phyloP scores from a whole-genome alignment of 192 early-diverging fungal species.

The Podochytrium sp. region DNA sequence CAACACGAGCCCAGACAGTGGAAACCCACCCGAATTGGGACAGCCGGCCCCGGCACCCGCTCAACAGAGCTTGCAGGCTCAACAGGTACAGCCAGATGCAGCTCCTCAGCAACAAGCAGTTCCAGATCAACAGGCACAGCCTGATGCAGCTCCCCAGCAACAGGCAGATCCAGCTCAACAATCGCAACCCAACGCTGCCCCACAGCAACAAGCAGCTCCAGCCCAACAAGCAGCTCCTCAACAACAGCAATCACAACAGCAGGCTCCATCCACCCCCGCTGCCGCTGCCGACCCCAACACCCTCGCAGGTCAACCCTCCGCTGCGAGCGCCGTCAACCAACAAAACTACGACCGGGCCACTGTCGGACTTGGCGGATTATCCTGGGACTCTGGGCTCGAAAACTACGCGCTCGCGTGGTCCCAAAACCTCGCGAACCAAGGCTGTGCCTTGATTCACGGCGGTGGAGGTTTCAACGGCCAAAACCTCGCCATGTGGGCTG shows the following conservation, averaged over 20 bases:
- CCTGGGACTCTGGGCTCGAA: background rate
- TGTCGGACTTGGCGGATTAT: background rate
- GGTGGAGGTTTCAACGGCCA: background rate
- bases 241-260: too few species aligned
- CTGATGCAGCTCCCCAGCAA: background rate
- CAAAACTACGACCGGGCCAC: background rate
- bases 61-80: background rate
- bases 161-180: background rate
- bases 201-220: background rate
- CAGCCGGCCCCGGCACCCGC: background rate
- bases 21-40: background rate
- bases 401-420: background rate
- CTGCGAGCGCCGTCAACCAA: background rate
- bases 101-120: background rate
- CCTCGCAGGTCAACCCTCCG: background rate
- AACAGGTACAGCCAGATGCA: too few species aligned
- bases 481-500: background rate
- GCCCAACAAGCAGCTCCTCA: background rate
- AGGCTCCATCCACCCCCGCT: background rate
- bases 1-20: background rate
- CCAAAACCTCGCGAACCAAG: background rate
- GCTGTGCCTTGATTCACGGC: background rate
- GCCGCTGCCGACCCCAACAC: background rate
- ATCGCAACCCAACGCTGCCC: background rate
- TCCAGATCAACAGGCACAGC: background rate